Evolutionary conservation across 1,284 basidiomycete genomes (phyloP), one percentile per base, ranked within the genome.

Genomic region (Mycena citricolor): DNA sequence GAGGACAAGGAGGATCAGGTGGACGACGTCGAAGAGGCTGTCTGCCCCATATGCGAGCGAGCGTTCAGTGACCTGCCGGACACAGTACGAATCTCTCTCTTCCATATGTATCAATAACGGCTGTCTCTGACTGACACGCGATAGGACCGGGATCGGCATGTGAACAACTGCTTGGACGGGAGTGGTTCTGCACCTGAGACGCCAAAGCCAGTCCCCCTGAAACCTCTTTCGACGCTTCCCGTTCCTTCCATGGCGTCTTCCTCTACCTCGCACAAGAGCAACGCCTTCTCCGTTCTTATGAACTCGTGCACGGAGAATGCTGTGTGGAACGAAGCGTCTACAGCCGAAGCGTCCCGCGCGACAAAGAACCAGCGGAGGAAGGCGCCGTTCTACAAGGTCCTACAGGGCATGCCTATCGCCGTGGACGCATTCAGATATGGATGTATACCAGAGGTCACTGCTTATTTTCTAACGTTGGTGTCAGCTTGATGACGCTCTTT

Each of bases 401-500:
- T 99, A 52, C 89, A 92, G 54, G 95, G 97, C 2, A 97, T 98
- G 94, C 93, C 94, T 1, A 90, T 98, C 33, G 88, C 93, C 5
- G 94, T 97, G 1, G 95, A 98, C 59, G 94, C 93, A 1, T 98
- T 98, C 64, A 80, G 87, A 35, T 98, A 95, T 62, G 94, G 94
- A 2, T 71, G 74, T n/a, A 92, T 97, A 42, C 90, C 92, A 6
- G 82, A 80, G 8, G 82, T 97, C 10, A 87, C 77, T 3, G 91
- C 91, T 0, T 95, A 97, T 64, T 92, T 95, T 55, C 67, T 97
- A 51, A 92, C 86, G 90, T 88, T 53, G 45, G n/a, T n/a, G n/a
- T n/a, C n/a, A n/a, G n/a, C n/a, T n/a, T n/a, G n/a, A n/a, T n/a
- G 80, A 57, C 26, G 52, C 44, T 24, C 34, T 43, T 44, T 30